Conservation (phyloP, 2,329 filamentous ascomycete genomes). For the Trichophyton verrucosum region DNA sequence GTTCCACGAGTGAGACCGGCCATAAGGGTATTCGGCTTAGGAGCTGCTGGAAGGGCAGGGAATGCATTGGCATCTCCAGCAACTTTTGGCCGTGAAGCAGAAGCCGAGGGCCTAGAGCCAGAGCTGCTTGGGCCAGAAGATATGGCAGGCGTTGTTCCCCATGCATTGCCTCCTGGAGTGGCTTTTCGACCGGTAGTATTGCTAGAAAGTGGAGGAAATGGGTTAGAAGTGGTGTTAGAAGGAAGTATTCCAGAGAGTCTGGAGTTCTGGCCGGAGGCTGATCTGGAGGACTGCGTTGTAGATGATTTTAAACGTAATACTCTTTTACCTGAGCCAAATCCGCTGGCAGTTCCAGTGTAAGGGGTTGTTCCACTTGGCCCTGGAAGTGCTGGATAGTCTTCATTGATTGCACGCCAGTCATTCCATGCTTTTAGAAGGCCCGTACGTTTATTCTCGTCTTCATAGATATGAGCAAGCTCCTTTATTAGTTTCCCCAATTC, state of each 20-base stretch:
- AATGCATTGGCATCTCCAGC: constrained; percentile 49
- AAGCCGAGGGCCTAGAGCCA: constrained; percentile 19
- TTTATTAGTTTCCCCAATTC: constrained; percentile 81
- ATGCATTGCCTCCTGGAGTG: constrained; percentile 13
- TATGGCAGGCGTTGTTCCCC: constrained; percentile 18
- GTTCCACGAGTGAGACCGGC: constrained; percentile 36
- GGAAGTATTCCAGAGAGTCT: constrained; percentile 29
- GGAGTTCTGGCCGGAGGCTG: constrained; percentile 49
- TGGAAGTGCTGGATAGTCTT: constrained; percentile 84
- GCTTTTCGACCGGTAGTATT: constrained; percentile 16
- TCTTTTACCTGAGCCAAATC: constrained; percentile 47
- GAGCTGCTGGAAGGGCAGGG: constrained; percentile 66
- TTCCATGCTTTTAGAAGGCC: constrained; percentile 74
- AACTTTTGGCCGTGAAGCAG: constrained; percentile 18
- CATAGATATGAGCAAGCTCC: constrained; percentile 85
- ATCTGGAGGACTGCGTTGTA: constrained; percentile 54
- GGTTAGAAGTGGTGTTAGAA: constrained; percentile 21
- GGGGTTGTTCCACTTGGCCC: constrained; percentile 58
- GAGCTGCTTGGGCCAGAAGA: constrained; percentile 17
- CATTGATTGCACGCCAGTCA: constrained; percentile 89
- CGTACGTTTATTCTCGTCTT: constrained; percentile 63
- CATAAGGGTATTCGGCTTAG: constrained; percentile 51
- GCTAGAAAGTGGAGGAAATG: constrained; percentile 35
- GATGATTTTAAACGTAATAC: constrained; percentile 58
- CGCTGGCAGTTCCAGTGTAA: constrained; percentile 38